phyloP scores from a whole-genome alignment of 768 basidiomycete genomes.

The Pleurotus djamor region DNA sequence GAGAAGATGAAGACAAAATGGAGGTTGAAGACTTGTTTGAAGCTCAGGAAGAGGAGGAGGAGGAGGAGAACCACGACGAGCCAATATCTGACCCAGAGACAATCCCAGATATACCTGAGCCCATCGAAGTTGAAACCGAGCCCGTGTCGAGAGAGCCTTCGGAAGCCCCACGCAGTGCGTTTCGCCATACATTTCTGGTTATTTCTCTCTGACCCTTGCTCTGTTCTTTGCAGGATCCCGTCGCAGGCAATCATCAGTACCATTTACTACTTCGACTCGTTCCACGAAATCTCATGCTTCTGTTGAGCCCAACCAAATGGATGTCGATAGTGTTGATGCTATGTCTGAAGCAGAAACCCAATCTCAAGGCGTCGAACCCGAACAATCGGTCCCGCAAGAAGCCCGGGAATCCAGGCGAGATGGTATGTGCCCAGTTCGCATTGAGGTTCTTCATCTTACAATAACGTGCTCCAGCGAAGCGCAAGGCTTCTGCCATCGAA shows the following conservation, averaged over 20 bases:
- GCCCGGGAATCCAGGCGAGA: constrained; percentile 1
- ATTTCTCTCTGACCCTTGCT: background rate
- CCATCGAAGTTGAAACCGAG: background rate
- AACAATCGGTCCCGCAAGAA: constrained; percentile 1
- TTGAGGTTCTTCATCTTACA: background rate
- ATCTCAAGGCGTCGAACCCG: background rate
- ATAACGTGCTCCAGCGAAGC: constrained; percentile 48
- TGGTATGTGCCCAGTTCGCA: background rate
- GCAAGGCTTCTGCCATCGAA: constrained; percentile 58
- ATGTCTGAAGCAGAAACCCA: background rate
- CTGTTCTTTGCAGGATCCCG: background rate
- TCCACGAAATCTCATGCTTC: background rate
- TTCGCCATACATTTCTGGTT: background rate
- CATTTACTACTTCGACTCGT: background rate
- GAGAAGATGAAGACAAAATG: background rate
- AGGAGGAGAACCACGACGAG: background rate
- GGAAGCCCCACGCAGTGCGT: background rate
- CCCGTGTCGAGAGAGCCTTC: background rate
- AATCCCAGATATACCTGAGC: background rate
- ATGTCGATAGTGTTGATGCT: background rate
- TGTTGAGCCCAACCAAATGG: background rate
- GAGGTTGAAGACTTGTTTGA: background rate
- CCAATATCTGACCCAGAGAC: background rate
- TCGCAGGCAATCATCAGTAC: background rate
- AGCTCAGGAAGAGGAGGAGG: background rate